Conservation (phyloP, 495 filamentous ascomycete genomes). For the Copromyces sp. region DNA sequence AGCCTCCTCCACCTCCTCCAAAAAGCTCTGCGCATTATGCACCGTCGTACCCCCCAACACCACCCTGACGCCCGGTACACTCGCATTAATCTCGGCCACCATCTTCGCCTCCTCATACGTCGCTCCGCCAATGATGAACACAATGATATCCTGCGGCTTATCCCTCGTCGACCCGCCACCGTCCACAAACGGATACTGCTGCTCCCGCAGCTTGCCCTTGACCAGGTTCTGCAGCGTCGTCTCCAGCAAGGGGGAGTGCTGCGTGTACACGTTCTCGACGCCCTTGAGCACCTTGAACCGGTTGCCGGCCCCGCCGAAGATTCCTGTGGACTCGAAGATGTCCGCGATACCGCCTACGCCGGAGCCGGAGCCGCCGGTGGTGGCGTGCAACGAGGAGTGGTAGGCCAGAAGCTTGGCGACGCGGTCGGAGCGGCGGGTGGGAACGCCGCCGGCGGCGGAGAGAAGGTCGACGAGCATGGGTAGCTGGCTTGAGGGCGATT, state of each 20-base stretch:
- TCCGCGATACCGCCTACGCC: constrained; percentile 57
- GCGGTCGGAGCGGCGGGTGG: constrained; percentile 59
- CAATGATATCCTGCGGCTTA: constrained; percentile 91
- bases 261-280: constrained; percentile 97
- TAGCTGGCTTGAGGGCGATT: constrained; percentile 67
- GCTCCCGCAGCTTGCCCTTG: constrained; percentile 74
- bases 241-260: constrained; percentile 85
- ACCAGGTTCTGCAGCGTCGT: constrained; percentile 82
- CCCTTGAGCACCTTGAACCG: constrained; percentile 93
- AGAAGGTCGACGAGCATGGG: constrained; percentile 79
- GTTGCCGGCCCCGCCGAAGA: constrained; percentile 81
- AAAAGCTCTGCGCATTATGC: constrained; percentile 75
- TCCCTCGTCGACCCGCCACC: constrained; percentile 73
- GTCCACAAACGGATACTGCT: constrained; percentile 87
- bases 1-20: constrained; percentile 77
- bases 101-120: constrained; percentile 97
- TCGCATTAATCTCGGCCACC: constrained; percentile 85
- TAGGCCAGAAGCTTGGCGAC: constrained; percentile 73
- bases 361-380: constrained; percentile 38
- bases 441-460: constrained; percentile 60
- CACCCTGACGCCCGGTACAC: constrained; percentile 75
- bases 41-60: constrained; percentile 79
- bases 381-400: constrained; percentile 69
- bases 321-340: constrained; percentile 81
- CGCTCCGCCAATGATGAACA: constrained; percentile 86